Percentiles rank a stretch among this genome's conserved stretches.
Conservation (phyloP, 306 rosid genomes). For the Prunus mongolica region DNA sequence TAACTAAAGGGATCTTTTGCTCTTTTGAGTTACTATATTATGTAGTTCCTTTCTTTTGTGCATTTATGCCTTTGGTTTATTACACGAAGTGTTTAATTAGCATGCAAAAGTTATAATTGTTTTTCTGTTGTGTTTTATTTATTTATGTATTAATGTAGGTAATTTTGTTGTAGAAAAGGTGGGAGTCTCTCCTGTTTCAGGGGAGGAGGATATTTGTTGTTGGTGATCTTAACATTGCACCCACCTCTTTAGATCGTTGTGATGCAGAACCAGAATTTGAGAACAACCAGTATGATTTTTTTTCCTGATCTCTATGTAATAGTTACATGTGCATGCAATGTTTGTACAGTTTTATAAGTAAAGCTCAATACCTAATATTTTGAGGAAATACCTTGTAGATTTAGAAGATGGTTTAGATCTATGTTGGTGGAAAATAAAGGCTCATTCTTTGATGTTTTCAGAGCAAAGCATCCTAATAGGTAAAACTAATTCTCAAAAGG, state of each 20-base stretch:
- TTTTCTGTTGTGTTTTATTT: slow-evolving; percentile 3
- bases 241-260: slow-evolving; percentile 73
- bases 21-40: neutral
- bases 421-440: slow-evolving; percentile 66
- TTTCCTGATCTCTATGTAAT: slow-evolving; percentile 21
- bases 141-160: slow-evolving; percentile 29
- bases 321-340: neutral
- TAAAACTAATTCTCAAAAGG: slow-evolving; percentile 14
- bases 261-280: slow-evolving; percentile 94
- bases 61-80: neutral
- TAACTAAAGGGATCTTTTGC: slow-evolving; percentile 19
- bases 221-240: slow-evolving; percentile 98
- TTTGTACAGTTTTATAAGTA: neutral
- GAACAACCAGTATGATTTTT: slow-evolving; percentile 56
- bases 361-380: slow-evolving; percentile 1
- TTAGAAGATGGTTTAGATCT: slow-evolving; percentile 87
- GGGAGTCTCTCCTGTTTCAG: slow-evolving; percentile 65
- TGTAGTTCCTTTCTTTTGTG: neutral
- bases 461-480: slow-evolving; percentile 83
- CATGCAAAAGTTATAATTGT: neutral
- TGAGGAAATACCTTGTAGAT: slow-evolving; percentile 43
- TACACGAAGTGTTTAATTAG: neutral
- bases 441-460: slow-evolving; percentile 64
- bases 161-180: slow-evolving; percentile 69
- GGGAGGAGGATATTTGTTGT: slow-evolving; percentile 77